Percentiles rank a stretch among this genome's conserved stretches.
Conservation (phyloP, 2,329 filamentous ascomycete species). For the Phoma sp. region DNA sequence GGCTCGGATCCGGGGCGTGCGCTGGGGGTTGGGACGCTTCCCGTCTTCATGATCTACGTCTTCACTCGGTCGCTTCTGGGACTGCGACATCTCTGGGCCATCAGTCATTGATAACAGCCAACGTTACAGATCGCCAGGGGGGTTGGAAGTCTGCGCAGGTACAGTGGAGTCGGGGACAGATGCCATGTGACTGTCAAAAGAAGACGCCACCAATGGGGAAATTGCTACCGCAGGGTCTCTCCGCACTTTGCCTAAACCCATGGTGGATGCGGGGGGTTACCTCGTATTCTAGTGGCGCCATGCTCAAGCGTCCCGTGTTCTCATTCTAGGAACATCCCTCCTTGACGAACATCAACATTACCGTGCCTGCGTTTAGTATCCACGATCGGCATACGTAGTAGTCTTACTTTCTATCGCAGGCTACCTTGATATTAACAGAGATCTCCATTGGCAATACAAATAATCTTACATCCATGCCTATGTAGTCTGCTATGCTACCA, state of each 20-base stretch:
- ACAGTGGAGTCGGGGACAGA: slow-evolving; percentile 16
- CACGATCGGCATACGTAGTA: neutral
- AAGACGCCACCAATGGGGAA: slow-evolving; percentile 16
- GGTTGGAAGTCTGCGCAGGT: slow-evolving; percentile 6
- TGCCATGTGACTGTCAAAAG: slow-evolving; percentile 22
- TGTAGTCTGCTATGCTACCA: neutral
- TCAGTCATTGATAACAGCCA: slow-evolving; percentile 19
- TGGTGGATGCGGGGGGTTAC: slow-evolving; percentile 10
- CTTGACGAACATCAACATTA: neutral
- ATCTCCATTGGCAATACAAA: neutral
- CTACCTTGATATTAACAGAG: neutral
- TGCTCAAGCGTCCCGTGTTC: slow-evolving; percentile 1
- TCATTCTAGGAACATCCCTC: neutral
- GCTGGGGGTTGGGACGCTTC: slow-evolving; percentile 33
- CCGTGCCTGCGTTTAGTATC: neutral
- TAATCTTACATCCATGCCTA: too few relatives aligned
- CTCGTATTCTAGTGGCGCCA: slow-evolving; percentile 3
- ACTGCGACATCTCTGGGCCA: slow-evolving; percentile 70
- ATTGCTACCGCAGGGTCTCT: slow-evolving; percentile 13
- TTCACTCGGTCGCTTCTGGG: slow-evolving; percentile 39
- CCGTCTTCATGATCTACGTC: slow-evolving; percentile 40
- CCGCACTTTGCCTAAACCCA: slow-evolving; percentile 10
- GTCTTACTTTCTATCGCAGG: neutral
- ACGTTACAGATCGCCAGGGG: slow-evolving; percentile 20
- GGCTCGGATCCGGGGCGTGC: slow-evolving; percentile 35